Evolutionary conservation across 106 monocot species (phyloP).

Genomic region (Dendrobium catenatum): DNA sequence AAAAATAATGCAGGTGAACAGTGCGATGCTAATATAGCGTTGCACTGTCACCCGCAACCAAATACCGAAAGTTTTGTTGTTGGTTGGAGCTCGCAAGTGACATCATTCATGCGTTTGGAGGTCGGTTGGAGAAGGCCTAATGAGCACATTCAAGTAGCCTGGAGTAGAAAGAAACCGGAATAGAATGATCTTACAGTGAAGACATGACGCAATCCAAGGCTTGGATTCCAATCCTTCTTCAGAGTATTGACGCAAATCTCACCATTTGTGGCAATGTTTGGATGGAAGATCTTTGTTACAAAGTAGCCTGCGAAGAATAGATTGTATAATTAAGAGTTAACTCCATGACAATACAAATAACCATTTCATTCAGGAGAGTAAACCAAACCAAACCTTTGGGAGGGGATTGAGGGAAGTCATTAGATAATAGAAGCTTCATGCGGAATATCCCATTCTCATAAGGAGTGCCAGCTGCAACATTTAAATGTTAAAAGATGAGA

Average conservation of each 20-base stretch:
- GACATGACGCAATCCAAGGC: slow-evolving; percentile 76
- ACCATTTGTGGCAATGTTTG: slow-evolving; percentile 92
- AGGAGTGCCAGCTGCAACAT: slow-evolving; percentile 82
- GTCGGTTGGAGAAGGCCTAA: too few relatives aligned
- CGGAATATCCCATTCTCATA: slow-evolving; percentile 95
- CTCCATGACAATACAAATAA: not conserved
- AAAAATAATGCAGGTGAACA: too few relatives aligned
- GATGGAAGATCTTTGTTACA: slow-evolving; percentile 95
- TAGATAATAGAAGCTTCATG: slow-evolving; percentile 83
- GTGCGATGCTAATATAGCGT: too few relatives aligned
- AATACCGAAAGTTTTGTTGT: too few relatives aligned
- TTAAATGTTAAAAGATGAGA: not conserved
- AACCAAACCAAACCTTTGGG: slow-evolving; percentile 56
- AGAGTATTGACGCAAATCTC: slow-evolving; percentile 96
- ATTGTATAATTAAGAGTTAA: not conserved
- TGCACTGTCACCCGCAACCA: too few relatives aligned
- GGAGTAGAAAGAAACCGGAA: not conserved
- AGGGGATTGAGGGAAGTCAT: slow-evolving; percentile 87
- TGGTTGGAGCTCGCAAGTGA: too few relatives aligned
- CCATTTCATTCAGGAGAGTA: not conserved
- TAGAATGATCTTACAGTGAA: slow-evolving; percentile 48
- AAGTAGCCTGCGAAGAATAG: slow-evolving; percentile 58
- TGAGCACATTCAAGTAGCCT: not conserved
- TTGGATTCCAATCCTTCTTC: slow-evolving; percentile 98
- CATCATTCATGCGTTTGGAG: too few relatives aligned